Conservation (phyloP, 768 basidiomycete genomes). For the Xerocomus potaroensis region DNA sequence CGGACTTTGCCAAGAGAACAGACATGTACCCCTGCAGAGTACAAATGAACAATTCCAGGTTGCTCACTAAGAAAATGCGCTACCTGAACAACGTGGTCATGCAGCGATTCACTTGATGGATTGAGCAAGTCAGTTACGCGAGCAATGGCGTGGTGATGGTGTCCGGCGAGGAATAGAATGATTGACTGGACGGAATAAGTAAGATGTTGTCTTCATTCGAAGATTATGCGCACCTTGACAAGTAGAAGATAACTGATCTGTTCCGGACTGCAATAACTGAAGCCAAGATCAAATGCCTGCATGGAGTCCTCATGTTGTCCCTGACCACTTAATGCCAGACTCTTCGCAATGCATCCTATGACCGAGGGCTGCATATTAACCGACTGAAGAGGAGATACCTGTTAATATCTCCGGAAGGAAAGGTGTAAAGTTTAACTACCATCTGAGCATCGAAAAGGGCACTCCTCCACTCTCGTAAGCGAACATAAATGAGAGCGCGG, state of each 20-base stretch:
- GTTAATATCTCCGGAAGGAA: background rate
- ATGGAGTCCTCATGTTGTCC: constrained; percentile 11
- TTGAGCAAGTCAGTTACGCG: constrained; percentile 9
- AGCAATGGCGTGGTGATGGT: constrained; percentile 1
- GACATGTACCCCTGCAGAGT: constrained; percentile 7
- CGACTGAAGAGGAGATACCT: constrained; percentile 2
- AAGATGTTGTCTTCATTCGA: background rate
- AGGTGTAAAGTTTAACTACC: background rate
- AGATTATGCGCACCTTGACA: constrained; percentile 6
- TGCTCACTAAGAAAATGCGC: background rate
- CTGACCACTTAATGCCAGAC: constrained; percentile 10
- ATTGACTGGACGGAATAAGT: constrained; percentile 2
- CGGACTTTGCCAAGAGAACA: constrained; percentile 9
- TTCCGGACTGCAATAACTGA: constrained; percentile 4
- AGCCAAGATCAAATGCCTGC: constrained; percentile 16
- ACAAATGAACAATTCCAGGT: background rate
- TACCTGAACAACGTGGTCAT: constrained; percentile 10
- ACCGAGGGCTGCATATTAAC: constrained; percentile 6
- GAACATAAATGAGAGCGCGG: constrained; percentile 11
- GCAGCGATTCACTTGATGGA: background rate
- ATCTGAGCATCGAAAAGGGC: constrained; percentile 12
- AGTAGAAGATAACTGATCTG: constrained; percentile 10
- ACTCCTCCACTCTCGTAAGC: background rate
- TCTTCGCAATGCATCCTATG: constrained; percentile 15
- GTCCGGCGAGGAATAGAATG: constrained; percentile 9